Evolutionary conservation across 176 grass and related monocot genomes (phyloP).

Genomic region (Carex cristatella): DNA sequence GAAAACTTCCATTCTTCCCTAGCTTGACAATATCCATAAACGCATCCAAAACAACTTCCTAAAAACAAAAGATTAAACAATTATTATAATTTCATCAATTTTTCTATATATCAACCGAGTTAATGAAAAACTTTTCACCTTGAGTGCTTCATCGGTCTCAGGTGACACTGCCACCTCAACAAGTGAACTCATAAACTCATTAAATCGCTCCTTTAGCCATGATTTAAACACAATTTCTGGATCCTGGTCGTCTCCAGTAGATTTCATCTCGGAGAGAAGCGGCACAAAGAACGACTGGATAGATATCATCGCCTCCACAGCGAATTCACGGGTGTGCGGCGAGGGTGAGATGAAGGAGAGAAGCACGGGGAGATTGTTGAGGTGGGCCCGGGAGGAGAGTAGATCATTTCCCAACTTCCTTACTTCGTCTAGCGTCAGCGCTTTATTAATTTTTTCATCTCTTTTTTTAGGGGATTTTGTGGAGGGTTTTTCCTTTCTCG

Average conservation of each 20-base stretch:
- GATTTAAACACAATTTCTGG: slow-evolving; percentile 51
- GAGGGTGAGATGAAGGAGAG: slow-evolving; percentile 52
- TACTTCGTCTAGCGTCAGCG: slow-evolving; percentile 45
- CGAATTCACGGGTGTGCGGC: slow-evolving; percentile 23
- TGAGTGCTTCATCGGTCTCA: slow-evolving; percentile 38
- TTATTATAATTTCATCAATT: background rate
- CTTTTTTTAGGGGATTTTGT: background rate
- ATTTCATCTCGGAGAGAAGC: slow-evolving; percentile 60
- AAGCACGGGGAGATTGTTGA: slow-evolving; percentile 84
- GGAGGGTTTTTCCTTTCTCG: slow-evolving; percentile 25
- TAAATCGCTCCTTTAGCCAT: slow-evolving; percentile 64
- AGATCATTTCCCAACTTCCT: slow-evolving; percentile 52
- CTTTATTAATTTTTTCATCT: background rate
- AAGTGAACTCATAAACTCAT: slow-evolving; percentile 56
- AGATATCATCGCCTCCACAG: slow-evolving; percentile 70
- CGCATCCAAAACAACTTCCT: slow-evolving; percentile 85
- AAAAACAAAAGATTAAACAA: background rate
- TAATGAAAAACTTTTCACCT: slow-evolving; percentile 23
- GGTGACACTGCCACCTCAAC: slow-evolving; percentile 43
- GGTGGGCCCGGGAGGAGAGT: slow-evolving; percentile 69
- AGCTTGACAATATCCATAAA: slow-evolving; percentile 93
- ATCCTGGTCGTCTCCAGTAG: slow-evolving; percentile 32
- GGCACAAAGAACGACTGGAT: slow-evolving; percentile 89
- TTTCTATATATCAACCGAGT: background rate
- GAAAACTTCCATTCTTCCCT: slow-evolving; percentile 67